A percentile compares a stretch with the other conserved stretches of the same genome.
Conservation (phyloP, 306 rosid species). For the Ochetophila trinervis region DNA sequence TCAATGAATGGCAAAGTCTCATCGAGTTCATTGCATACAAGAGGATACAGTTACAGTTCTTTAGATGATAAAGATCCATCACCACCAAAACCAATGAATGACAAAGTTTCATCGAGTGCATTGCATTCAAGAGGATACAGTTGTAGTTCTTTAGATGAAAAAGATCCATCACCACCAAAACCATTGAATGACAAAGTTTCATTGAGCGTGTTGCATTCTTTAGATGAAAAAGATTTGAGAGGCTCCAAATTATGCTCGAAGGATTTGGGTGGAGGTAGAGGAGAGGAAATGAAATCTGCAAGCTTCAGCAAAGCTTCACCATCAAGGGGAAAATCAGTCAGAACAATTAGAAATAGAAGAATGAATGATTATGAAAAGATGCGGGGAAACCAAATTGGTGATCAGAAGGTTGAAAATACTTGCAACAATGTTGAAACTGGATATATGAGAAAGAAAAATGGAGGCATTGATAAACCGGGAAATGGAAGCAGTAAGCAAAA, state of each 20-base stretch:
- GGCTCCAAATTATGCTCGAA: slow-evolving; percentile 31
- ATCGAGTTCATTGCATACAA: slow-evolving; percentile 34
- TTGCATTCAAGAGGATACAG: slow-evolving; percentile 44
- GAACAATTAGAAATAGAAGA: slow-evolving; percentile 57
- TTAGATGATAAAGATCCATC: slow-evolving; percentile 33
- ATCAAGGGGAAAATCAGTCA: slow-evolving; percentile 72
- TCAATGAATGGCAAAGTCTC: slow-evolving; percentile 40
- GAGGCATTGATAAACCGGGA: slow-evolving; percentile 29
- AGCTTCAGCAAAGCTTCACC: slow-evolving; percentile 36
- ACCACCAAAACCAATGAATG: slow-evolving; percentile 24
- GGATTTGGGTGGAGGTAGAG: slow-evolving; percentile 30
- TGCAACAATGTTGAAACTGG: slow-evolving; percentile 34
- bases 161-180: slow-evolving; percentile 25
- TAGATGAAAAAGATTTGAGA: slow-evolving; percentile 29
- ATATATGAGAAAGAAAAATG: slow-evolving; percentile 40
- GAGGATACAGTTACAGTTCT: slow-evolving; percentile 35
- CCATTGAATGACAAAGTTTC: slow-evolving; percentile 40
- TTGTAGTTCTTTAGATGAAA: slow-evolving; percentile 33
- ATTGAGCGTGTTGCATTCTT: slow-evolving; percentile 35
- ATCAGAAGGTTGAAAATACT: slow-evolving; percentile 34
- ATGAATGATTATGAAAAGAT: slow-evolving; percentile 28
- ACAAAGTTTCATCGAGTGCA: slow-evolving; percentile 35
- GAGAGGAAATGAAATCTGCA: slow-evolving; percentile 36
- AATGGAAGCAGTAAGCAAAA: slow-evolving; percentile 27
- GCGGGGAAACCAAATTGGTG: slow-evolving; percentile 36